phyloP scores from a whole-genome alignment of 2,329 filamentous ascomycete genomes.

The Fusarium nematophilum region DNA sequence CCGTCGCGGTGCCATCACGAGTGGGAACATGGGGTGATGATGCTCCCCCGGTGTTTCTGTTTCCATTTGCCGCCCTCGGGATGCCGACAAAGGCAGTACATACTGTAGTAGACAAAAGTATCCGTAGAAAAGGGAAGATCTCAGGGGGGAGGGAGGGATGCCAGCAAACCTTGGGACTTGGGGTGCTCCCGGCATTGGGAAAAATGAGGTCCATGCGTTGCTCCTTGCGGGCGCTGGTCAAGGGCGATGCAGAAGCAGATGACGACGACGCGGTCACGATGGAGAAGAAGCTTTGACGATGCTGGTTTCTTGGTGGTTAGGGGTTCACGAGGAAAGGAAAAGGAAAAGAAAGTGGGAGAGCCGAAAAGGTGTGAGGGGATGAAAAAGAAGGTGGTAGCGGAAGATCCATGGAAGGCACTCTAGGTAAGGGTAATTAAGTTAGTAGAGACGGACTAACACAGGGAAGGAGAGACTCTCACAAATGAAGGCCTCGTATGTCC shows the following conservation, averaged over 20 bases:
- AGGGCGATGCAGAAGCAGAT: conserved; percentile 18
- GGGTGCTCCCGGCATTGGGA: conserved; percentile 30
- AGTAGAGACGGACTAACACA: conserved; percentile 14
- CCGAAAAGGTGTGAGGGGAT: not conserved
- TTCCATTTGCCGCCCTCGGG: conserved; percentile 33
- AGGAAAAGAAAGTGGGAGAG: not conserved
- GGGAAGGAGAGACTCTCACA: conserved; percentile 3
- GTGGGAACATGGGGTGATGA: conserved; percentile 37
- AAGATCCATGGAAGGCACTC: not conserved
- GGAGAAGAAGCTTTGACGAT: conserved; percentile 23
- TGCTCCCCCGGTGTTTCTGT: conserved; percentile 17
- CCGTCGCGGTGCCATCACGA: conserved; percentile 37
- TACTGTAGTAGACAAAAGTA: no score
- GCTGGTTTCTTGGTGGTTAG: no score
- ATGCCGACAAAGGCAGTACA: conserved; percentile 25
- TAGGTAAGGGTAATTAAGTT: no score
- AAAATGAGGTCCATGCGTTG: conserved; percentile 19
- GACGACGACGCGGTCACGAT: conserved; percentile 14
- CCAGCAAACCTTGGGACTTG: no score
- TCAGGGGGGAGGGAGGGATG: conserved; percentile 22
- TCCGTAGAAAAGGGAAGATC: not conserved
- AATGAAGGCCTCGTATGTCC: not conserved
- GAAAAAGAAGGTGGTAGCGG: not conserved
- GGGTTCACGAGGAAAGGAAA: not conserved
- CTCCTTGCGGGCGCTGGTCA: no score